Conservation (phyloP, 192 early-diverging fungal genomes). For the Entomortierella chlamydospora region DNA sequence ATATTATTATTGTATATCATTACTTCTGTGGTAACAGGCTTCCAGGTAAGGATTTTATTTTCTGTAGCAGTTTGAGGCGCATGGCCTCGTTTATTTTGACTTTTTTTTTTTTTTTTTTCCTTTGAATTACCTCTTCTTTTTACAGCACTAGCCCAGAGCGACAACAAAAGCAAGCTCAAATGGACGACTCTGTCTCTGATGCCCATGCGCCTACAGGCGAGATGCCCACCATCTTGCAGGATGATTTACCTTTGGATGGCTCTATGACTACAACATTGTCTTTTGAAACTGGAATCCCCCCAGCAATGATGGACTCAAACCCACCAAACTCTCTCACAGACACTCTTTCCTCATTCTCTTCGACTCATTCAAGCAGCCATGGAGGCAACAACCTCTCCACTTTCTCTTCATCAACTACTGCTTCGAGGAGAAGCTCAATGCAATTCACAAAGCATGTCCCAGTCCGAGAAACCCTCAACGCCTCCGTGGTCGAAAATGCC, state of each 20-base stretch:
- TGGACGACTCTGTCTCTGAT: background rate
- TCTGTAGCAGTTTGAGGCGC: no score
- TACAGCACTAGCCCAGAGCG: no score
- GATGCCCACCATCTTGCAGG: slow-evolving; percentile 18
- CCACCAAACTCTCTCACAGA: slow-evolving; percentile 35
- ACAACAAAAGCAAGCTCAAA: no score
- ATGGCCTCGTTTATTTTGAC: no score
- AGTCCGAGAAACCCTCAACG: slow-evolving; percentile 53
- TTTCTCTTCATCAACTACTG: slow-evolving; percentile 20
- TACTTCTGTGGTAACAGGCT: no score
- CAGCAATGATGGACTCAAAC: slow-evolving; percentile 26
- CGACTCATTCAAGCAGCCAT: slow-evolving; percentile 13
- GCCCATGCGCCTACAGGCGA: background rate
- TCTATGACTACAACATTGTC: slow-evolving; percentile 20
- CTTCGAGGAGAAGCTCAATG: slow-evolving; percentile 44
- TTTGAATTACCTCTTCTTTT: no score
- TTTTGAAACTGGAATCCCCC: slow-evolving; percentile 17
- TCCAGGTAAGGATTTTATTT: no score
- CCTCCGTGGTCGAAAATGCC: slow-evolving; percentile 74
- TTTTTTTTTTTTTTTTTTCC: no score
- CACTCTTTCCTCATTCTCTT: slow-evolving; percentile 46
- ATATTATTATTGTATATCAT: no score
- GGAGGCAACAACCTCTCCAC: slow-evolving; percentile 22
- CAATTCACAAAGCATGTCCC: slow-evolving; percentile 17
- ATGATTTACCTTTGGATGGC: slow-evolving; percentile 17